Conservation (phyloP, 2,329 filamentous ascomycete species). For the Fusarium torulosum region DNA sequence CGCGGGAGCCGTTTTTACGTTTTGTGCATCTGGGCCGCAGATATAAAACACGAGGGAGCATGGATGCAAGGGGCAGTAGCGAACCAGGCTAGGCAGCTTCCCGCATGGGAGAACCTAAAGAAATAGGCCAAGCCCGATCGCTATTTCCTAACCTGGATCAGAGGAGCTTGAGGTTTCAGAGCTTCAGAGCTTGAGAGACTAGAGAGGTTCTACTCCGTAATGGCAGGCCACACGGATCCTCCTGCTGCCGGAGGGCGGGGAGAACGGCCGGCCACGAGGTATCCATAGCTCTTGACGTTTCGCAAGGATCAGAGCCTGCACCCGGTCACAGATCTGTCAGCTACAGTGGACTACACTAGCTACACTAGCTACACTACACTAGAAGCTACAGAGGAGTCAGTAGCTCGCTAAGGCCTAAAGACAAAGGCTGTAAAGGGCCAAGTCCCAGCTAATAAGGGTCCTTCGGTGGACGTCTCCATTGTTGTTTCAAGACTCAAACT, state of each 20-base stretch:
- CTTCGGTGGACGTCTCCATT: constrained; percentile 21
- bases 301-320: constrained; percentile 29
- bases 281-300: constrained; percentile 24
- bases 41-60: constrained; percentile 42
- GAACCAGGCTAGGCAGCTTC: not conserved
- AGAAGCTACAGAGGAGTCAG: no score
- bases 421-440: no score
- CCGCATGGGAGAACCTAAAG: constrained; percentile 4
- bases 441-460: not conserved
- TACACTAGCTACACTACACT: not conserved
- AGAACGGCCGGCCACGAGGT: constrained; percentile 27
- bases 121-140: constrained; percentile 11
- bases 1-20: not conserved
- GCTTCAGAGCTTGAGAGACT: no score
- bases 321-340: constrained; percentile 35
- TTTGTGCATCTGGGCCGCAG: constrained; percentile 26
- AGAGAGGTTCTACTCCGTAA: not conserved
- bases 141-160: constrained; percentile 24
- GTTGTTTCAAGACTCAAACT: constrained; percentile 42
- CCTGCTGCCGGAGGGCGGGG: constrained; percentile 30
- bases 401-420: no score
- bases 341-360: not conserved
- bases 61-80: constrained; percentile 9
- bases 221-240: constrained; percentile 40
- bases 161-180: constrained; percentile 29